phyloP scores from a whole-genome alignment of 345 rosid genomes.

The Pistacia vera region DNA sequence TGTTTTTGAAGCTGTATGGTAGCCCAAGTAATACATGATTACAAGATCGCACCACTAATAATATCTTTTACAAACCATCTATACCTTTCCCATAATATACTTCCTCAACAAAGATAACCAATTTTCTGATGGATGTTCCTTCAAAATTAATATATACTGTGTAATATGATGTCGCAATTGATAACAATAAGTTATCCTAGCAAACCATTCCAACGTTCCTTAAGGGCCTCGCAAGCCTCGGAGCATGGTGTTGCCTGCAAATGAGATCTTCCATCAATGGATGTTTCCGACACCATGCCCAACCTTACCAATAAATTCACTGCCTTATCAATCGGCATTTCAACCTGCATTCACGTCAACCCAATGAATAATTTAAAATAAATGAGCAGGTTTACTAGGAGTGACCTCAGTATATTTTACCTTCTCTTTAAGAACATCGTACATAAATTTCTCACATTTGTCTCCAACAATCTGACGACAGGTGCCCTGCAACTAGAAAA shows the following conservation, averaged over 20 bases:
- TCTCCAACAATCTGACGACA: slow-evolving; percentile 48
- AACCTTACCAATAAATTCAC: slow-evolving; percentile 61
- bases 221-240: slow-evolving; percentile 60
- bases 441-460: slow-evolving; percentile 86
- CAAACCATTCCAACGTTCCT: slow-evolving; percentile 66
- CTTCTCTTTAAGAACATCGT: slow-evolving; percentile 62
- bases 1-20: background rate
- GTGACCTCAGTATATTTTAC: slow-evolving; percentile 33
- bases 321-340: slow-evolving; percentile 86
- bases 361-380: slow-evolving; percentile 6
- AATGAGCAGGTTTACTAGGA: background rate
- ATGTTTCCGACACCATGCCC: slow-evolving; percentile 61
- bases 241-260: slow-evolving; percentile 60
- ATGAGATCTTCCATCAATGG: slow-evolving; percentile 42
- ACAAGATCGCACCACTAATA: background rate
- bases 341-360: slow-evolving; percentile 54
- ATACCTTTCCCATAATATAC: background rate
- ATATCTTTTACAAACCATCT: too few species aligned
- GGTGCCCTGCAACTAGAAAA: slow-evolving; percentile 44
- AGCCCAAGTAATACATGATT: background rate
- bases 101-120: background rate
- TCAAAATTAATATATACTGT: too few species aligned
- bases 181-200: slow-evolving; percentile 39
- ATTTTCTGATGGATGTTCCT: too few species aligned
- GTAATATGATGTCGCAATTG: background rate